Evolutionary conservation across 78 protist species (phyloP), one percentile per base, ranked within the genome.

Genomic region (Planoprotostelium fungivorum): DNA sequence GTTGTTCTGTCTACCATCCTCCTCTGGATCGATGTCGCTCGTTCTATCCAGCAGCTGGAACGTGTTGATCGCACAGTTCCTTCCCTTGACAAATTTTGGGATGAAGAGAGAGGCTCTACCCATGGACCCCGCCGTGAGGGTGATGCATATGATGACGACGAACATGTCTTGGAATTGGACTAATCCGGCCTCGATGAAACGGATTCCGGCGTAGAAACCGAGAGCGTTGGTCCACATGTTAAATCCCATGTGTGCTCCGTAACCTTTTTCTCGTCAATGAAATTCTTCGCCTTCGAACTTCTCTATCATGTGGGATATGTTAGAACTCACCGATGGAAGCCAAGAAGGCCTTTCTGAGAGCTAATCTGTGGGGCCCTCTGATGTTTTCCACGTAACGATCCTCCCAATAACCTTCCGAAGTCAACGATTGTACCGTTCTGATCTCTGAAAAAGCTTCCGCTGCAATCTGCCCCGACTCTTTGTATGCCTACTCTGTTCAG

Each of bases 391-490:
- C 34, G 88, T 89, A 94, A 34, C 86, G 89, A 16, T 91, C 93
- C 1, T 85, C 38, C 37, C 89, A 84, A 63, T 88, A 87, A 31
- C 86, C 34, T 36, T 94, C 96, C 38, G 87, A 39, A 38, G 91
- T 90, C 91, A 94, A 86, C 85, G 93, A 87, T 16, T 88, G 36
- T 0, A 94, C 91, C 0, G 96, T 94, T 63, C 96, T 84, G 38
- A 89, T 88, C 34, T 91, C 92, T 51, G 90, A 89, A 31, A 94
- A 88, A 0, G 96, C 93, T 39, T 94, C 94, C 1, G 89, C 35
- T 0, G 96, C 96, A 29, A 94, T 84, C 84, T 94, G 96, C 87
- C 93, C 91, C n/a, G 89, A 88, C 28, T 39, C 63, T 1, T 88
- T 93, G 35, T 90, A 94, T 0, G 96, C 93, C 31, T 90, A 51